Percentiles rank a stretch among this genome's conserved stretches.
Evolutionary conservation across 148 eudicot genomes (phyloP).

Genomic region (Pouteria glomerata): DNA sequence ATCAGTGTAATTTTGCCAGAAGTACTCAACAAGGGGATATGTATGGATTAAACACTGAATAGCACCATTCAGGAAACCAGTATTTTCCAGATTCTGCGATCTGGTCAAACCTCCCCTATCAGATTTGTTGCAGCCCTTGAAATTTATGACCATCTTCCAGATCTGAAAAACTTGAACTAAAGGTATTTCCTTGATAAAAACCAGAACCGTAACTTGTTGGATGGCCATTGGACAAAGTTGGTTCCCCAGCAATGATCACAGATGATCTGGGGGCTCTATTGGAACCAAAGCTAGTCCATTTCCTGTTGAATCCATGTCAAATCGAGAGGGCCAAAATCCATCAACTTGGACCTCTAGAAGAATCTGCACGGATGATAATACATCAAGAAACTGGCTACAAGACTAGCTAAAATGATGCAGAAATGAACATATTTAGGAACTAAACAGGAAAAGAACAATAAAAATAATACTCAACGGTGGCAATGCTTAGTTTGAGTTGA

Average conservation of each 20-base stretch:
- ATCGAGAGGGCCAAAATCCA: conserved; percentile 29
- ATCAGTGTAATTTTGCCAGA: conserved; percentile 64
- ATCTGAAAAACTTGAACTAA: conserved; percentile 34
- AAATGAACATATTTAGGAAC: neutral
- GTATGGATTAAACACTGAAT: conserved; percentile 96
- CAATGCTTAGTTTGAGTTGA: too few relatives aligned
- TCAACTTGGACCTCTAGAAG: conserved; percentile 53
- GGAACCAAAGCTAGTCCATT: conserved; percentile 85
- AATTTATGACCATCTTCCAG: conserved; percentile 45
- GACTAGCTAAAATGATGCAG: too few relatives aligned
- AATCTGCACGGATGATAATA: conserved; percentile 41
- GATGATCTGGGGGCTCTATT: conserved; percentile 79
- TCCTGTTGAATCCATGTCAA: conserved; percentile 57
- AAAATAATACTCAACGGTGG: neutral
- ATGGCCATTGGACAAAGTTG: conserved; percentile 71
- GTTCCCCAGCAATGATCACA: conserved; percentile 89
- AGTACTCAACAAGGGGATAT: conserved; percentile 75
- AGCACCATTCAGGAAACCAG: conserved; percentile 97
- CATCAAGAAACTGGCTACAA: too few relatives aligned
- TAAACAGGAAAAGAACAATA: neutral
- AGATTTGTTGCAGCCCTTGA: conserved; percentile 30
- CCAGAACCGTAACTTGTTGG: conserved; percentile 43
- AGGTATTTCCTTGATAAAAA: conserved; percentile 32
- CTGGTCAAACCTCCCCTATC: conserved; percentile 84
- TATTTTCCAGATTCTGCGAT: conserved; percentile 88